A percentile compares a stretch with the other conserved stretches of the same genome.
These are phyloP conservation scores for Pleurotus ostreatus DNA, from an alignment of 768 basidiomycete species.

Conservation along the genomic window DNA sequence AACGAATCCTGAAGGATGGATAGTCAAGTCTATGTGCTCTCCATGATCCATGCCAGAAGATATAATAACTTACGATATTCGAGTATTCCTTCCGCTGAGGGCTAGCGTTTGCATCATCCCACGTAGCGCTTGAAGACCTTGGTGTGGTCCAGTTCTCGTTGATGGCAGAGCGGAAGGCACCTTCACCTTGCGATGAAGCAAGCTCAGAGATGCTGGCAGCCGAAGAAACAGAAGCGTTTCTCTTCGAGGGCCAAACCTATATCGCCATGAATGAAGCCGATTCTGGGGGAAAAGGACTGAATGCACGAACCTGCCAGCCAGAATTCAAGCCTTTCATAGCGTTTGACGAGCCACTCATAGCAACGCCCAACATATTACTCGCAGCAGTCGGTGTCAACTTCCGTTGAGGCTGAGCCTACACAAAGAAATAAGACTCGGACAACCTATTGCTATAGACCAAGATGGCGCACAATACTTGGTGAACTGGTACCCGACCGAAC, in stretches of 20 bases:
- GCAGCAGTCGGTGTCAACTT: conserved; percentile 39
- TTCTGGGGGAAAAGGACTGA: conserved; percentile 8
- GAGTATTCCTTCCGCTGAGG: conserved; percentile 48
- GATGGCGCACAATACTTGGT: conserved; percentile 48
- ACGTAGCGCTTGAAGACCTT: conserved; percentile 49
- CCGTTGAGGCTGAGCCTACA: conserved; percentile 38
- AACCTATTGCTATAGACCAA: conserved; percentile 3
- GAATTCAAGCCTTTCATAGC: conserved; percentile 48
- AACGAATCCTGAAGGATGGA: conserved; percentile 36
- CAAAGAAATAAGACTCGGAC: conserved; percentile 8
- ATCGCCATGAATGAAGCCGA: conserved; percentile 10
- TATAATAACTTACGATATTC: conserved; percentile 37
- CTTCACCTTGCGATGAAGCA: conserved; percentile 39
- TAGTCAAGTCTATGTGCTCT: neutral
- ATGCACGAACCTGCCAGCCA: conserved; percentile 60
- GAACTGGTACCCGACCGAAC: conserved; percentile 61
- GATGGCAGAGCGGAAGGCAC: conserved; percentile 41
- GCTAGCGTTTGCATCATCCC: conserved; percentile 53
- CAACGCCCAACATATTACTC: conserved; percentile 49
- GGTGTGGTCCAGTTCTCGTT: conserved; percentile 50
- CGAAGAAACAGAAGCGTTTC: conserved; percentile 63
- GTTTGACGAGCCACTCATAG: conserved; percentile 40
- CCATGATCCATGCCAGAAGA: conserved; percentile 9
- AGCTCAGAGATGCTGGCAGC: conserved; percentile 48
- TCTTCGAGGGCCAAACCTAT: conserved; percentile 61